These are phyloP conservation scores for Brasilioporus rufonigricans DNA, from an alignment of 768 basidiomycete genomes.

Conservation along the genomic window DNA sequence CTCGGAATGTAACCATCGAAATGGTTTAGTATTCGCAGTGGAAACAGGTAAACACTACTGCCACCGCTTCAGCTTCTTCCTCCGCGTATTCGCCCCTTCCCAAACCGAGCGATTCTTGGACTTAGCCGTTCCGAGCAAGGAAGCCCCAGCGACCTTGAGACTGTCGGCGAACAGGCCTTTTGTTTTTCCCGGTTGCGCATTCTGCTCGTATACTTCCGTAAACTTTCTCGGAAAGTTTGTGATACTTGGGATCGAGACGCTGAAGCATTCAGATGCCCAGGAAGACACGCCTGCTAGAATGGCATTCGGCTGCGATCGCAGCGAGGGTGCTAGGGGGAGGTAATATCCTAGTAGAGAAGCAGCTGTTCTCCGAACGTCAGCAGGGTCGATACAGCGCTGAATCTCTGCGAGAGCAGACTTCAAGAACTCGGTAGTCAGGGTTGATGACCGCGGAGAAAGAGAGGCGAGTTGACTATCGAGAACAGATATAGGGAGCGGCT, in stretches of 20 bases:
- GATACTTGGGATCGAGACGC: constrained; percentile 17
- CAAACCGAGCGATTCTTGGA: constrained; percentile 25
- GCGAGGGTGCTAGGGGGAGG: constrained; percentile 44
- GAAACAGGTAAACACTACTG: constrained; percentile 1
- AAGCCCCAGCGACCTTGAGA: constrained; percentile 12
- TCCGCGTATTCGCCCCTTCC: constrained; percentile 17
- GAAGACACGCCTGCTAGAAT: constrained; percentile 56
- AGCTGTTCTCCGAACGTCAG: constrained; percentile 59
- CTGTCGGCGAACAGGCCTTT: constrained; percentile 27
- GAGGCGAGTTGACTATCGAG: constrained; percentile 13
- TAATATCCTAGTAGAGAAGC: constrained; percentile 74
- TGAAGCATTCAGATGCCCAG: constrained; percentile 46
- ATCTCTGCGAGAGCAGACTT: constrained; percentile 30
- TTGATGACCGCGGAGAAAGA: constrained; percentile 10
- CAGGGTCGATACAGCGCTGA: constrained; percentile 40
- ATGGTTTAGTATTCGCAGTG: no score
- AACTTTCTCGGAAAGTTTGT: constrained; percentile 23
- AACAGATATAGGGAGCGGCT: constrained; percentile 41
- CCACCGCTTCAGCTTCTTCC: constrained; percentile 19
- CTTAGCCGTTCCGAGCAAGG: constrained; percentile 20
- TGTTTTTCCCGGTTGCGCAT: constrained; percentile 1
- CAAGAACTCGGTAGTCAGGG: constrained; percentile 25
- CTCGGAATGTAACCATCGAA: no score
- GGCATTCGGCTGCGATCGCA: constrained; percentile 43
- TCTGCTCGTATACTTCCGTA: constrained; percentile 20